Percentiles rank a stretch among this genome's conserved stretches.
Conservation (phyloP, 164 flowering plant species). For the Hamamelis virginiana region DNA sequence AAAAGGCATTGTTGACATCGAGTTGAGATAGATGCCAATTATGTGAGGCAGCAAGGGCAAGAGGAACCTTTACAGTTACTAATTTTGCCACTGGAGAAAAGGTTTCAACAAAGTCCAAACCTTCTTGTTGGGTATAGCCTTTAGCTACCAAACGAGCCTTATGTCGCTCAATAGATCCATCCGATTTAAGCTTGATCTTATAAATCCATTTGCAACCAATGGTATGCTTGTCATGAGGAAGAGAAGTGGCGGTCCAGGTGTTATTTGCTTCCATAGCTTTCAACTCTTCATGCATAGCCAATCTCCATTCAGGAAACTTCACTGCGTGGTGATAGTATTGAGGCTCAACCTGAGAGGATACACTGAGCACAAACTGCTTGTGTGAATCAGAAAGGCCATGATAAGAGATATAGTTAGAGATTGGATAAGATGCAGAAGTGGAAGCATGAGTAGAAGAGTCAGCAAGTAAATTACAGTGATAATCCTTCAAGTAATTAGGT, state of each 20-base stretch:
- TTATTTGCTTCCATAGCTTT: not conserved
- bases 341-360: not conserved
- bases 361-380: no score
- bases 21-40: not conserved
- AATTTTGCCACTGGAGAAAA: no score
- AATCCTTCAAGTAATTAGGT: not conserved
- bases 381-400: no score
- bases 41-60: not conserved
- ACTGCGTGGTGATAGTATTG: not conserved
- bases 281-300: not conserved
- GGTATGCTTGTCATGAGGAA: no score
- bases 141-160: not conserved
- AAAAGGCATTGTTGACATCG: no score
- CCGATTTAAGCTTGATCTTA: no score
- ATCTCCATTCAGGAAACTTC: not conserved
- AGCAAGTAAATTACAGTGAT: not conserved
- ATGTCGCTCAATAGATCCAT: not conserved
- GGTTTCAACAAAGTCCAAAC: no score
- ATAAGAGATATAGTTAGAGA: no score
- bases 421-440: not conserved
- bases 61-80: no score
- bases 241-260: no score
- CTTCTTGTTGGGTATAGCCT: no score
- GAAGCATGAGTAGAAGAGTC: not conserved
- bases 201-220: no score